Base-by-base conservation (phyloP, 108 stramenopile genomes). In the Cyclotella sp. region DNA sequence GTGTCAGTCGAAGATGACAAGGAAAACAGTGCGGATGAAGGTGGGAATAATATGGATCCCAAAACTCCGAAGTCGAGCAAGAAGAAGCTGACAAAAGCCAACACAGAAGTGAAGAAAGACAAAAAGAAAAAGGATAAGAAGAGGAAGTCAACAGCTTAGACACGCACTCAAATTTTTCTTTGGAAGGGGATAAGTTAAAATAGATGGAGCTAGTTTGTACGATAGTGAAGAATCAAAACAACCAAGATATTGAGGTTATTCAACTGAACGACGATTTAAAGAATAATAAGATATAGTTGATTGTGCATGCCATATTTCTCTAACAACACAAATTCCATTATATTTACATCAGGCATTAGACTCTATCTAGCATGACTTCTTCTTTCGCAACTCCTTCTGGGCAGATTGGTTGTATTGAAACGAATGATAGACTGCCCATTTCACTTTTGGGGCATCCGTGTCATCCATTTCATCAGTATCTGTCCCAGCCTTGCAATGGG, bases 361-460 rank as follows among this genome's bases (percentile, higher is more conserved):
- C 15, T 49, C 47, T 49, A n/a, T n/a, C 34, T 70, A 70, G 18
- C 55, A 26, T 57, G 54, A 58, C 54, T 70, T 70, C 21, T 70
- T 70, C 45, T 59, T 54, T 43, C 40, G 47, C 22, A 68, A 54
- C 57, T 66, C 63, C 53, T 70, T 78, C 60, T 67, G 55, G 0
- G 57, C 81, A 49, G 81, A 82, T 15, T 61, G 41, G 21, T 71
- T 68, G 63, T 75, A 82, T 28, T 82, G 71, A 26, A 76, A 62
- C 29, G 69, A 64, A 47, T 76, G 75, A 67, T 76, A 65, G 28
- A 82, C 71, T 12, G 75, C 81, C 81, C 81, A 82, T 55, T 76
- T 82, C 8, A 72, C 58, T 46, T 63, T 67, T 24, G 71, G 72
- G 22, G 29, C 49, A 28, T 59, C 30, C 19, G 44, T 13, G 51